Conservation (phyloP, 225 moss, liverwort and hornwort species). For the Neckera pumila region DNA sequence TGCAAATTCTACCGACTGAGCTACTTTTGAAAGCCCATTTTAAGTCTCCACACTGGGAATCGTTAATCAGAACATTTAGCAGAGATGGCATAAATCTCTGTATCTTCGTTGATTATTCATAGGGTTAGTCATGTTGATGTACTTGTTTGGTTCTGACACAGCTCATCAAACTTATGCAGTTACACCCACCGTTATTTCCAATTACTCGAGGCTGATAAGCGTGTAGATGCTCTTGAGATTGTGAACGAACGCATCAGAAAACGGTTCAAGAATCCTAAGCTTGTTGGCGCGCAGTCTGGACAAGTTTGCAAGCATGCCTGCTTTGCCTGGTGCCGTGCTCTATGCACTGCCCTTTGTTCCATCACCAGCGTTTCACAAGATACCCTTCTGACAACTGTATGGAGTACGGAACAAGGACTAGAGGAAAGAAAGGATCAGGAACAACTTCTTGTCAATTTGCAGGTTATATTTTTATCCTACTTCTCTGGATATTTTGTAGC, state of each 20-base stretch:
- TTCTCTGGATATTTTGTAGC: not conserved
- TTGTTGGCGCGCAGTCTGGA: slow-evolving; percentile 57
- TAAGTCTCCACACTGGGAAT: not conserved
- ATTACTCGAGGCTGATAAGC: slow-evolving; percentile 66
- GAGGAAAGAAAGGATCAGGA: slow-evolving; percentile 38
- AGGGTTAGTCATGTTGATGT: not conserved
- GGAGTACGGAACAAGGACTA: slow-evolving; percentile 16
- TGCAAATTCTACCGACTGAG: not conserved
- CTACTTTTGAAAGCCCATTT: not conserved
- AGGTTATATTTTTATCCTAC: slow-evolving; percentile 10
- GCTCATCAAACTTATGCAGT: slow-evolving; percentile 24
- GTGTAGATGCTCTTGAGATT: slow-evolving; percentile 68
- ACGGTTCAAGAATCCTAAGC: slow-evolving; percentile 86
- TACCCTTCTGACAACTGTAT: slow-evolving; percentile 16
- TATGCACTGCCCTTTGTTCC: slow-evolving; percentile 76
- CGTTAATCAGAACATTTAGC: not conserved
- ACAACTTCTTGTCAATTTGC: slow-evolving; percentile 64
- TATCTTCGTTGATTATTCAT: not conserved
- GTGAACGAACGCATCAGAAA: slow-evolving; percentile 94
- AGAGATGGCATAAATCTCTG: not conserved
- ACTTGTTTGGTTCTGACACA: not conserved
- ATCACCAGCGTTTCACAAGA: slow-evolving; percentile 58
- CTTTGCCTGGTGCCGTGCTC: slow-evolving; percentile 89
- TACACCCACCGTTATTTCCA: slow-evolving; percentile 76
- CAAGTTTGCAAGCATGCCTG: slow-evolving; percentile 91